Evolutionary conservation across 2,329 filamentous ascomycete genomes (phyloP).

Genomic region (Macroventuria anomochaeta): DNA sequence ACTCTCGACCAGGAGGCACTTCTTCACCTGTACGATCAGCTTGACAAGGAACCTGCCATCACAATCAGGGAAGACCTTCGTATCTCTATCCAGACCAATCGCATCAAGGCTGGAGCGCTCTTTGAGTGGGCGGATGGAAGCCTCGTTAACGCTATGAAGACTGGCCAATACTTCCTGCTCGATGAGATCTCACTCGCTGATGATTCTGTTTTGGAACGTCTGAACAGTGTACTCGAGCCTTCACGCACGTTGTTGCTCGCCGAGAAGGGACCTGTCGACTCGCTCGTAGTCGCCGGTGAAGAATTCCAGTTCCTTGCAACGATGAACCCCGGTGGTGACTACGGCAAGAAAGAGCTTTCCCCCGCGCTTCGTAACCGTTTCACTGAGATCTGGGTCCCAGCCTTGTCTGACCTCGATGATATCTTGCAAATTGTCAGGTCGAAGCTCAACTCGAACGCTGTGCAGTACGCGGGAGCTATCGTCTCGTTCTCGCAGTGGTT

Average conservation of each 20-base stretch:
- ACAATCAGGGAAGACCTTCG: constrained; percentile 54
- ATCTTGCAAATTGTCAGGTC: constrained; percentile 83
- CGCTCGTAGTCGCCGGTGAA: constrained; percentile 74
- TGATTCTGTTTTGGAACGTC: constrained; percentile 91
- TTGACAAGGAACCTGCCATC: constrained; percentile 55
- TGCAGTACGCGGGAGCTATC: constrained; percentile 69
- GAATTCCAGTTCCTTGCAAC: constrained; percentile 97
- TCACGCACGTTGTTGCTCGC: constrained; percentile 85
- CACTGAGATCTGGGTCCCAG: constrained; percentile 97
- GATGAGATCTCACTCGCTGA: constrained; percentile 98
- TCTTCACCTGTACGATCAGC: constrained; percentile 64
- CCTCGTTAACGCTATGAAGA: constrained; percentile 90
- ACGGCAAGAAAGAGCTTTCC: constrained; percentile 96
- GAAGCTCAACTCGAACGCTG: constrained; percentile 68
- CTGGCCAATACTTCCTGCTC: constrained; percentile 87
- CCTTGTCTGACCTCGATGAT: constrained; percentile 83
- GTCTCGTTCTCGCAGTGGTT: constrained; percentile 95
- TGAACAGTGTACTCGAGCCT: constrained; percentile 96
- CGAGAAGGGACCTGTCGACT: constrained; percentile 88
- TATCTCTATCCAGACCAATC: constrained; percentile 53
- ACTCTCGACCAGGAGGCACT: constrained; percentile 53
- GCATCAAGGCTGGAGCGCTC: constrained; percentile 76
- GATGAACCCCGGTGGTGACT: constrained; percentile 99
- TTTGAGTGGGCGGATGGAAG: constrained; percentile 98
- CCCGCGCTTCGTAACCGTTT: constrained; percentile 95